Evolutionary conservation across 2,329 filamentous ascomycete genomes (phyloP), one percentile per base, ranked within the genome.

Genomic region (Colletotrichum lupini): DNA sequence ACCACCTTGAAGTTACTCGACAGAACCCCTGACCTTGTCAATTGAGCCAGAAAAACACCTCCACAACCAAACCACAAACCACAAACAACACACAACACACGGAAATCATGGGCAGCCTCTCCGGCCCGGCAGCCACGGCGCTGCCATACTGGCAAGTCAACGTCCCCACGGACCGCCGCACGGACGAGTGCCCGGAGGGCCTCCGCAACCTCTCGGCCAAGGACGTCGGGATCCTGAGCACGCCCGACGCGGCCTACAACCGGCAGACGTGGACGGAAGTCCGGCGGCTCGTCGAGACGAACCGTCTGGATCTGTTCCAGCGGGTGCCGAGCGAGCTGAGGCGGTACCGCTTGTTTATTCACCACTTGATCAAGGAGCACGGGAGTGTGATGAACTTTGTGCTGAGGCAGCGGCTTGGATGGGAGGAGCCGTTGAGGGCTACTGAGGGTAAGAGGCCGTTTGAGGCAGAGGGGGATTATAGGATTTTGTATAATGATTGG

Each of bases 401-500:
- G 53, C 83, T 97, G 56, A 84, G 86, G 30, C 85, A 94, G 80
- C 86, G 95, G 61, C 84, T 98, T 69, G 82, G 85, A 19, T 98
- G 96, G 96, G 65, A 81, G 80, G 57, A 60, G 57, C 63, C 58
- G 66, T 68, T 76, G 42, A 66, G 69, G 52, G 14, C 37, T 14
- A 68, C 82, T 9, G 76, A 77, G 4, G 79, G 78, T 7, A 22
- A 22, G 22, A 75, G 66, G 28, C 86, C 86, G 0, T 88, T 91
- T 74, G 82, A 84, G 75, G 78, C 76, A 67, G 82, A 82, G 0
- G 84, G 85, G 11, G 93, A 97, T 78, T 84, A 92, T 77, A 95
- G 91, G 81, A 92, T 97, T 60, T 82, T 98, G 53, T 90, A 89
- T 83, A 98, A 98, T 80, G 95, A 98, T 86, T 98, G 95, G 94